phyloP scores from a whole-genome alignment of 2,329 filamentous ascomycete genomes.

The Sporothrix curviconia region DNA sequence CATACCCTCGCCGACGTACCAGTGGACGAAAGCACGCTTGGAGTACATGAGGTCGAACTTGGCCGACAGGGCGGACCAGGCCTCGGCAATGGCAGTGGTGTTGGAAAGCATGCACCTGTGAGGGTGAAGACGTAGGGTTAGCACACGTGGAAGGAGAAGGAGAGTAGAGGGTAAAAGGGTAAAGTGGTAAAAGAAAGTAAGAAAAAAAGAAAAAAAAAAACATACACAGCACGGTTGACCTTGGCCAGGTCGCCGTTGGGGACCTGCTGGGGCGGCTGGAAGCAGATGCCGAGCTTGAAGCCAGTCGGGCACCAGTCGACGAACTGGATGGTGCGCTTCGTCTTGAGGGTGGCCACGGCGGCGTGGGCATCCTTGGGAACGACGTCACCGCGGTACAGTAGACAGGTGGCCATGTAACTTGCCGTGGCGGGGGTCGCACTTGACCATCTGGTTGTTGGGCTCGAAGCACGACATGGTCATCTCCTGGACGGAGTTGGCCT shows the following conservation, averaged over 20 bases:
- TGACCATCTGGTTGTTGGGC: conserved; percentile 99
- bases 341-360: conserved; percentile 94
- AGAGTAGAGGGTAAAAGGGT: conserved; percentile 4
- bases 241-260: conserved; percentile 84
- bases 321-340: conserved; percentile 98
- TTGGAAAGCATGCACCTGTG: conserved; percentile 93
- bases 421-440: conserved; percentile 95
- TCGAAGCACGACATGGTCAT: conserved; percentile 99
- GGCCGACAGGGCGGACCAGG: conserved; percentile 90
- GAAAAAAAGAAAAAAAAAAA: not conserved
- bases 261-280: conserved; percentile 75
- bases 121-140: too few relatives aligned
- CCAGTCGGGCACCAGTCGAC: conserved; percentile 99
- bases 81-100: conserved; percentile 97
- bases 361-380: conserved; percentile 92
- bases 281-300: conserved; percentile 99
- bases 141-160: conserved; percentile 16
- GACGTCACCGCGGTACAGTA: conserved; percentile 97
- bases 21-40: conserved; percentile 99
- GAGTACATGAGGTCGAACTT: conserved; percentile 99
- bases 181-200: too few relatives aligned
- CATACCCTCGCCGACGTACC: conserved; percentile 99
- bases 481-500: conserved; percentile 96
- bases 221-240: conserved; percentile 96
- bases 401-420: conserved; percentile 99